phyloP scores from a whole-genome alignment of 2,329 filamentous ascomycete genomes.

The Apiospora rasikravindrae region DNA sequence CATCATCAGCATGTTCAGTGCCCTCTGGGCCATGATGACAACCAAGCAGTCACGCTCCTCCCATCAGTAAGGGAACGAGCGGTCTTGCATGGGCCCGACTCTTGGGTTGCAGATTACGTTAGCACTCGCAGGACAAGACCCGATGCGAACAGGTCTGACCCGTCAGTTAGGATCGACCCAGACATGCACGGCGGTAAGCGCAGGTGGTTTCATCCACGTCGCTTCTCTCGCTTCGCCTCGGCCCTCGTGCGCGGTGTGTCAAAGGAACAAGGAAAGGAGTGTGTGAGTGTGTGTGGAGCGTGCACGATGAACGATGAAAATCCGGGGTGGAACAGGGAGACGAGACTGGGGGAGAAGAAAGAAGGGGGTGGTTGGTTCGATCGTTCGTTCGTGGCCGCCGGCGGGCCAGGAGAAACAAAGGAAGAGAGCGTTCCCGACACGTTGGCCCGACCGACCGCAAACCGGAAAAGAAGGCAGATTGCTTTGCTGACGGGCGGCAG shows the following conservation, averaged over 20 bases:
- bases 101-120: slow-evolving; percentile 15
- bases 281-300: not conserved
- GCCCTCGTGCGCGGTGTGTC: not conserved
- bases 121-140: slow-evolving; percentile 4
- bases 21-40: not conserved
- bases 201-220: slow-evolving; percentile 12
- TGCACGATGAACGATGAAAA: slow-evolving; percentile 17
- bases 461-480: not conserved
- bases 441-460: not conserved
- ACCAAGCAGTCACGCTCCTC: not conserved
- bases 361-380: not conserved
- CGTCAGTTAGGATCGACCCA: slow-evolving; percentile 1
- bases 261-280: not conserved
- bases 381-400: not conserved
- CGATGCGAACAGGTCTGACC: slow-evolving; percentile 8
- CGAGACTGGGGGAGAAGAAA: not conserved
- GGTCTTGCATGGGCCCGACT: not conserved
- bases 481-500: not conserved
- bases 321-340: slow-evolving; percentile 14
- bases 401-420: not conserved
- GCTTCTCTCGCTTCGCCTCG: not conserved
- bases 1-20: not conserved
- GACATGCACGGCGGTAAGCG: slow-evolving; percentile 15
- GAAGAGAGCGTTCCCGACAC: slow-evolving; percentile 2
- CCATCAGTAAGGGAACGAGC: not conserved